These are phyloP conservation scores for Pseudocercospora fijiensis DNA, from an alignment of 2,329 filamentous ascomycete species.

Conservation along the genomic window DNA sequence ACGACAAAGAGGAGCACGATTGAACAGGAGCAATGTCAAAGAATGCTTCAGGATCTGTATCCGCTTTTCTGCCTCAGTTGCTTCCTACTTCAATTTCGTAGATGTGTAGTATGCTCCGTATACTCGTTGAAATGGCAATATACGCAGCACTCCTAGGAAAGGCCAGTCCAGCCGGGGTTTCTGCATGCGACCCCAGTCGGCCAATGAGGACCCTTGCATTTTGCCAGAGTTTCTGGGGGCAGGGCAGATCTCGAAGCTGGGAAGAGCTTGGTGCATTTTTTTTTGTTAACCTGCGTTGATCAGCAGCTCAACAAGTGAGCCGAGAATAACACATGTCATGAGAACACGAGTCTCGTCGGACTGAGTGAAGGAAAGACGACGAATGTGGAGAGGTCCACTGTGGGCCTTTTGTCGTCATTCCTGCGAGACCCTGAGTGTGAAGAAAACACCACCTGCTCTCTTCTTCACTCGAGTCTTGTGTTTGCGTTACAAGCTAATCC, in stretches of 20 bases:
- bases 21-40: no score
- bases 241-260: not conserved
- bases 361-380: not conserved
- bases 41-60: no score
- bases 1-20: no score
- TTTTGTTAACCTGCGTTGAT: not conserved
- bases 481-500: not conserved
- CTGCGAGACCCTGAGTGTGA: not conserved
- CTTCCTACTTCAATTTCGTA: no score
- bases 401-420: conserved; percentile 3
- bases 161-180: no score
- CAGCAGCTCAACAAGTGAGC: conserved; percentile 3
- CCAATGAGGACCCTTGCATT: not conserved
- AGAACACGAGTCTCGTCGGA: not conserved
- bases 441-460: not conserved
- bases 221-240: not conserved
- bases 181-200: not conserved
- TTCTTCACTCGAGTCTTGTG: not conserved
- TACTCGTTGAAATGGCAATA: no score
- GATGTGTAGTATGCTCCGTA: no score
- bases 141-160: no score
- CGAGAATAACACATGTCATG: no score
- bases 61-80: no score
- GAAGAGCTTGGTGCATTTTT: not conserved
- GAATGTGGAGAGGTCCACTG: not conserved